A percentile compares a stretch with the other conserved stretches of the same genome.
Conservation (phyloP, 2,329 filamentous ascomycete species). For the Diaporthe eres region DNA sequence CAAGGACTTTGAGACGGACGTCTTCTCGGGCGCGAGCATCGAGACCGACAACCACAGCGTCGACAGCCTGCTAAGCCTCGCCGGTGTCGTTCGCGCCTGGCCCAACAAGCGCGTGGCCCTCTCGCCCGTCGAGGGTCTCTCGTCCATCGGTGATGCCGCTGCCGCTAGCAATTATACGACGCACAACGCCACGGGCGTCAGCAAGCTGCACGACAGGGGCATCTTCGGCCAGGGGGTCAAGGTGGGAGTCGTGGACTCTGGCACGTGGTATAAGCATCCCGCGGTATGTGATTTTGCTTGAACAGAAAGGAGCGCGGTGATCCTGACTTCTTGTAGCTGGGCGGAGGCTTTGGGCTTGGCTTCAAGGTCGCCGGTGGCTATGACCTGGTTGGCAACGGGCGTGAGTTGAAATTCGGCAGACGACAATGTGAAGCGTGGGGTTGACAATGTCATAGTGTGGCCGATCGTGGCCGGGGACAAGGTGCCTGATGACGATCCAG, state of each 20-base stretch:
- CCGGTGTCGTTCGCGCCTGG: constrained; percentile 47
- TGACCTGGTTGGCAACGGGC: constrained; percentile 17
- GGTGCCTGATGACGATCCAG: constrained; percentile 10
- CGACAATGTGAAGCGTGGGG: background rate
- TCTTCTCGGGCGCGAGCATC: constrained; percentile 50
- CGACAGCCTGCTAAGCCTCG: constrained; percentile 52
- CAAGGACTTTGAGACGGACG: constrained; percentile 47
- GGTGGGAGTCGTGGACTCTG: constrained; percentile 32
- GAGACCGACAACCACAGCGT: constrained; percentile 48
- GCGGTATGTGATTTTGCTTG: background rate
- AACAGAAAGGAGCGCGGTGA: background rate
- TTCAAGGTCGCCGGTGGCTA: constrained; percentile 19
- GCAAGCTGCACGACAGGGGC: constrained; percentile 31
- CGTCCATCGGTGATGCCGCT: background rate
- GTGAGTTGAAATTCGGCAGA: background rate
- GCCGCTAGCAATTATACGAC: constrained; percentile 26
- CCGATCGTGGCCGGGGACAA: background rate
- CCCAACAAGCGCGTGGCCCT: constrained; percentile 21
- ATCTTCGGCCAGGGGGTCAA: constrained; percentile 34
- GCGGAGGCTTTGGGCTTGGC: constrained; percentile 17
- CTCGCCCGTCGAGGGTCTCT: constrained; percentile 17
- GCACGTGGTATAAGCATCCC: constrained; percentile 33
- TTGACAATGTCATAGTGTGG: background rate
- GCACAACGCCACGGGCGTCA: constrained; percentile 31
- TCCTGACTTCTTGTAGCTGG: background rate